These are phyloP conservation scores for Fragaria vesca DNA, from an alignment of 306 rosid genomes.

Conservation along the genomic window DNA sequence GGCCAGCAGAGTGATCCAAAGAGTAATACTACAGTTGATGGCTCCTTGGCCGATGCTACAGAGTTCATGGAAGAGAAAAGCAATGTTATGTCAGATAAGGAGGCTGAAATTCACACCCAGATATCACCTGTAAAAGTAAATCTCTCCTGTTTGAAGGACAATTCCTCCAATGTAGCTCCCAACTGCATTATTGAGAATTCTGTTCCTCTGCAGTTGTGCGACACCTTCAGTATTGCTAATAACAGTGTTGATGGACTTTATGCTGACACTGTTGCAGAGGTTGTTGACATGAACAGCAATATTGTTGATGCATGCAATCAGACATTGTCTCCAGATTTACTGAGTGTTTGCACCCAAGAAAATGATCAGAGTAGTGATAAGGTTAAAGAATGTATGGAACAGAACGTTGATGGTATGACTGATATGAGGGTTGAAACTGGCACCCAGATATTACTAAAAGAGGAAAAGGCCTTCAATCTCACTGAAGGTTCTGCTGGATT, in stretches of 20 bases:
- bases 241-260: slow-evolving; percentile 2
- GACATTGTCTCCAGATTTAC: slow-evolving; percentile 40
- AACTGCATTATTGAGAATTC: slow-evolving; percentile 33
- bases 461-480: slow-evolving; percentile 37
- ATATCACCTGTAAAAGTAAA: slow-evolving; percentile 33
- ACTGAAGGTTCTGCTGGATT: slow-evolving; percentile 35
- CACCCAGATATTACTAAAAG: slow-evolving; percentile 29
- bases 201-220: slow-evolving; percentile 41
- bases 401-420: slow-evolving; percentile 19
- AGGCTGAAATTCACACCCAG: slow-evolving; percentile 25
- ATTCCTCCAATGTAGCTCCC: slow-evolving; percentile 24
- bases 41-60: slow-evolving; percentile 17
- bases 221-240: slow-evolving; percentile 28
- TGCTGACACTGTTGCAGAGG: slow-evolving; percentile 37
- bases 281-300: slow-evolving; percentile 36
- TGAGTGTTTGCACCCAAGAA: slow-evolving; percentile 29
- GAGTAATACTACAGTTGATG: slow-evolving; percentile 22
- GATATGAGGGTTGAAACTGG: slow-evolving; percentile 32
- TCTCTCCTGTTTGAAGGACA: slow-evolving; percentile 39
- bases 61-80: slow-evolving; percentile 23
- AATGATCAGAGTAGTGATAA: slow-evolving; percentile 33
- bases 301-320: slow-evolving; percentile 32
- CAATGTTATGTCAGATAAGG: slow-evolving; percentile 19
- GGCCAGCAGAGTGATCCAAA: slow-evolving; percentile 32
- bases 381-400: slow-evolving; percentile 23